Conservation (phyloP, 140 eudicot genomes). For the Oenanthe javanica region DNA sequence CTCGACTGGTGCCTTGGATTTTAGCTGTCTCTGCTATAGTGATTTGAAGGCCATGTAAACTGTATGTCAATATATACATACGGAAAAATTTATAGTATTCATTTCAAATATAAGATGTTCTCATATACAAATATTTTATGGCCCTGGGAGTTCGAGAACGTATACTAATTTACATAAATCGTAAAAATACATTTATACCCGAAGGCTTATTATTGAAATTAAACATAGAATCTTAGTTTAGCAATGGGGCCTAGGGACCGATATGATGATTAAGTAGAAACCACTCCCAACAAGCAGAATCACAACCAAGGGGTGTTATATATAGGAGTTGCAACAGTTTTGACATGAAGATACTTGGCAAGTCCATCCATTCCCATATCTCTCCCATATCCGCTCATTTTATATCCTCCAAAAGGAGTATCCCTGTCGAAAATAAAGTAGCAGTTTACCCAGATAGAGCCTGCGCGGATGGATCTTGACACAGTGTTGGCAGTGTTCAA, state of each 20-base stretch:
- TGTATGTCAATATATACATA: too few relatives aligned
- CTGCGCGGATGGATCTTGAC: constrained; percentile 55
- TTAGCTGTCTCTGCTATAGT: too few relatives aligned
- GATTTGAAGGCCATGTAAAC: too few relatives aligned
- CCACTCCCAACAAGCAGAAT: background rate
- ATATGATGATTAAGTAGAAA: too few relatives aligned
- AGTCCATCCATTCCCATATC: constrained; percentile 56
- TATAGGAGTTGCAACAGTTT: constrained; percentile 58
- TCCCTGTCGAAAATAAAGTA: constrained; percentile 45
- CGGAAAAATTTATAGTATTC: too few relatives aligned
- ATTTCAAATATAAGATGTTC: background rate
- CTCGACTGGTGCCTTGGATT: too few relatives aligned
- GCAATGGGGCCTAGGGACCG: too few relatives aligned
- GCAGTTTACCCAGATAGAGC: constrained; percentile 59
- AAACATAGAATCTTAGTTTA: background rate
- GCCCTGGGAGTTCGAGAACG: too few relatives aligned
- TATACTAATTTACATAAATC: background rate
- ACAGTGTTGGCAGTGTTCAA: constrained; percentile 60
- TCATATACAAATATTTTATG: background rate
- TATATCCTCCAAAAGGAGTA: constrained; percentile 56
- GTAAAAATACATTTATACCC: background rate
- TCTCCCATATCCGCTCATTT: constrained; percentile 62
- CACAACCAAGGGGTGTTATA: constrained; percentile 64
- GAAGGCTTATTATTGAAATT: background rate
- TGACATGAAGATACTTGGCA: constrained; percentile 40